phyloP scores from a whole-genome alignment of 768 basidiomycete genomes.

The Serpula lacrymans region DNA sequence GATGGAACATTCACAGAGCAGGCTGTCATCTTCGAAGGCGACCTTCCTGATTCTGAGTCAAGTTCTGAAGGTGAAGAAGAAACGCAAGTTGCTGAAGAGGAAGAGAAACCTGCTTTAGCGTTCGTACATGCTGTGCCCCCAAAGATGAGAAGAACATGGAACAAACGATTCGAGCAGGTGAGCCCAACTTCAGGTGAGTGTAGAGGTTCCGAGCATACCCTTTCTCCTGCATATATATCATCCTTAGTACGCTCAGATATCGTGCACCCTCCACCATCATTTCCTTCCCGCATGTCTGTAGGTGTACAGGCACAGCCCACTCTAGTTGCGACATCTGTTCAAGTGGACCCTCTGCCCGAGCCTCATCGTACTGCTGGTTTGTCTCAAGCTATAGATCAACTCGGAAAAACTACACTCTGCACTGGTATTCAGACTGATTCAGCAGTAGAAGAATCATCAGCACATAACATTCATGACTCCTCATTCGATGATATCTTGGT shows the following conservation, averaged over 20 bases:
- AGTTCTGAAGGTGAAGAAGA: conserved; percentile 39
- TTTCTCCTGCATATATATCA: conserved; percentile 14
- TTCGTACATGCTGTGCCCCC: conserved; percentile 47
- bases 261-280: conserved; percentile 15
- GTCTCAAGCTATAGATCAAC: conserved; percentile 20
- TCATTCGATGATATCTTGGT: conserved; percentile 18
- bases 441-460: too few species aligned
- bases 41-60: conserved; percentile 34
- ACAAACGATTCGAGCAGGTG: conserved; percentile 44
- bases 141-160: conserved; percentile 64
- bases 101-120: conserved; percentile 33
- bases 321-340: conserved; percentile 36
- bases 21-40: conserved; percentile 57
- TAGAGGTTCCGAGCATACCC: conserved; percentile 1
- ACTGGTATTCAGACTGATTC: too few species aligned
- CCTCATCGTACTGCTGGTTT: conserved; percentile 12
- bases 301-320: conserved; percentile 43
- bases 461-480: conserved; percentile 6
- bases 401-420: too few species aligned
- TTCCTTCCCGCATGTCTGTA: conserved; percentile 32
- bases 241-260: conserved; percentile 25
- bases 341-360: conserved; percentile 29
- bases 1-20: conserved; percentile 54
- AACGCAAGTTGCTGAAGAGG: conserved; percentile 37
- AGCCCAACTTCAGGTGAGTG: conserved; percentile 38